Percentiles rank a stretch among this genome's conserved stretches.
phyloP scores from a whole-genome alignment of 306 rosid genomes.

The Arachis hypogaea region DNA sequence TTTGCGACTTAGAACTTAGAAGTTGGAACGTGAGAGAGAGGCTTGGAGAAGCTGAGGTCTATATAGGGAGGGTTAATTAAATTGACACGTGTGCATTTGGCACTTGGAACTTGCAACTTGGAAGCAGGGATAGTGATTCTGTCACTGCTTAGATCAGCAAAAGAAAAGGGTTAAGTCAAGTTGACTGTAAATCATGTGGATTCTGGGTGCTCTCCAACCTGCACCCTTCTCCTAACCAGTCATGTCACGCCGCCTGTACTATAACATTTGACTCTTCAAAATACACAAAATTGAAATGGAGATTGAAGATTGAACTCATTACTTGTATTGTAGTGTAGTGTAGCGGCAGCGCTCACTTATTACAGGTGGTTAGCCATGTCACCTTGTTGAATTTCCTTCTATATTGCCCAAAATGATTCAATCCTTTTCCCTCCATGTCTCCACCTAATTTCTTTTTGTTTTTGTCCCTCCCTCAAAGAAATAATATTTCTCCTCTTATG shows the following conservation, averaged over 20 bases:
- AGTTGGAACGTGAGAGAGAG: constrained; percentile 12
- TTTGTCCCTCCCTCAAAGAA: background rate
- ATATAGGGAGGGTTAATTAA: constrained; percentile 31
- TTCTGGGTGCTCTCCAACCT: too few species aligned
- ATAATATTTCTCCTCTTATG: background rate
- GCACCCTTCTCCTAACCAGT: background rate
- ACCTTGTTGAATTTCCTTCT: background rate
- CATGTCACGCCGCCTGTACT: background rate
- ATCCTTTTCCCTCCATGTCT: background rate
- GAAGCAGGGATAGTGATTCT: constrained; percentile 19
- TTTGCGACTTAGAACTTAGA: background rate
- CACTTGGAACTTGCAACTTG: too few species aligned
- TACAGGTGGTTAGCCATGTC: background rate
- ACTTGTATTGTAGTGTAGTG: background rate
- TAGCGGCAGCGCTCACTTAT: background rate
- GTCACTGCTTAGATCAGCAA: constrained; percentile 81
- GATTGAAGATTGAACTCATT: background rate
- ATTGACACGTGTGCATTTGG: constrained; percentile 45
- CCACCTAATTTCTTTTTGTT: background rate
- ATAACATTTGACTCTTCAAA: background rate
- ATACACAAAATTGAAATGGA: background rate
- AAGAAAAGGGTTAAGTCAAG: background rate
- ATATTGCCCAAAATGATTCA: background rate
- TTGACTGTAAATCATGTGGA: constrained; percentile 44
- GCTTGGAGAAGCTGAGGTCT: background rate